Evolutionary conservation across 352 stramenopile species (phyloP), one percentile per base, ranked within the genome.

Genomic region (Pythium myriotylum): DNA sequence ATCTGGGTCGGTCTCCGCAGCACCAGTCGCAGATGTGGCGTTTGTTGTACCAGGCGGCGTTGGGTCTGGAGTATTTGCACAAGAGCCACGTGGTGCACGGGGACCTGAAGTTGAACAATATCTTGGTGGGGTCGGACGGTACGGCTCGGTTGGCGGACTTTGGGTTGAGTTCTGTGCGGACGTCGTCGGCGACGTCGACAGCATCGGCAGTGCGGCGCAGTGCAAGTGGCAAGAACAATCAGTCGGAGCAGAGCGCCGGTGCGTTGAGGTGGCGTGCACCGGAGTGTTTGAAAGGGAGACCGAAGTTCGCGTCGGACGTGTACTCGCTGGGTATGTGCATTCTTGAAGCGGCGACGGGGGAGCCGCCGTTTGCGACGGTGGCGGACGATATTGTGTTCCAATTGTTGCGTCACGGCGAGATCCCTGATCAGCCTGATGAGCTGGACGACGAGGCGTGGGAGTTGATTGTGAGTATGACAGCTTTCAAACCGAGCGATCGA

Each of bases 71-170:
- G 10, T 92, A 79, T 62, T 68, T 88, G 22, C 86, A 84, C 71
- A 62, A 41, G 19, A 54, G 45, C 50, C 51, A 52, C 10, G 55
- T 88, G n/a, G 63, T 96, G 2, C 86, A 96, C 55, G 77, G 81
- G 0, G 81, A 95, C 41, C 67, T 97, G 16, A 95, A 94, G 66
- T 70, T 81, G n/a, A 79, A 73, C 46, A 65, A 56, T n/a, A 43
- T 65, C 1, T 39, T 65, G 19, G 57, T 65, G 16, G 57, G 37
- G 2, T 86, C 50, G 20, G 41, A 68, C 23, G 70, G 65, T 1
- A 29, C 53, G 13, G 65, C 60, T 3, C 67, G 70, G 45, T 4
- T 77, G 2, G 42, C 61, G 0, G 70, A 70, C 23, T 75, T 77
- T 59, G 69, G 61, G 64, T n/a, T n/a, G n/a, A n/a, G n/a, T n/a